Evolutionary conservation across 78 protist genomes (phyloP).

Genomic region (Speleostelium caveatum): DNA sequence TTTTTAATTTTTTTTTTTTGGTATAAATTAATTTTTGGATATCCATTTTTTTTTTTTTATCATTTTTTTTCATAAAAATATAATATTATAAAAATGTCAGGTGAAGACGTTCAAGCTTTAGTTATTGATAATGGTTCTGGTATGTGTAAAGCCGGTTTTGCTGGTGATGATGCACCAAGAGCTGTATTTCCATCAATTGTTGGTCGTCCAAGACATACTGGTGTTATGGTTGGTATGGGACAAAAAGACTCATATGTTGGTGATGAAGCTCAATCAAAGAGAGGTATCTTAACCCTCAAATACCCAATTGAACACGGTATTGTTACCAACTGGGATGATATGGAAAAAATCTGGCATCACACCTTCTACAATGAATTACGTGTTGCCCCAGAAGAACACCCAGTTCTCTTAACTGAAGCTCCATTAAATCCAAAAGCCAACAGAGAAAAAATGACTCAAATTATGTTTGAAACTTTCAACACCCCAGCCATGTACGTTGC

Average conservation of each 20-base stretch:
- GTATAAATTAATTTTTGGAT: too few relatives aligned
- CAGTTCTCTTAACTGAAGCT: constrained; percentile 87
- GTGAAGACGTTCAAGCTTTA: too few relatives aligned
- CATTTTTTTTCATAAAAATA: too few relatives aligned
- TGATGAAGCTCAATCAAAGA: constrained; percentile 81
- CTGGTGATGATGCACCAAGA: constrained; percentile 94
- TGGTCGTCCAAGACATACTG: constrained; percentile 93
- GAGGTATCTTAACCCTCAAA: constrained; percentile 82
- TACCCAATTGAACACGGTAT: constrained; percentile 92
- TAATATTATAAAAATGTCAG: too few relatives aligned
- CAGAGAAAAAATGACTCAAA: constrained; percentile 86
- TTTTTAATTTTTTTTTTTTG: too few relatives aligned
- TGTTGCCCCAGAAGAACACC: constrained; percentile 86
- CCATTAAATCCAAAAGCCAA: constrained; percentile 88
- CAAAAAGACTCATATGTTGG: constrained; percentile 76
- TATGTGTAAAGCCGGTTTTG: constrained; percentile 97
- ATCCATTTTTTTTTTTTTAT: too few relatives aligned
- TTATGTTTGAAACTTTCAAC: constrained; percentile 91
- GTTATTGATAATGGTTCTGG: too few relatives aligned
- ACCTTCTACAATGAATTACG: too few relatives aligned
- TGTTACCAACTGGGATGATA: too few relatives aligned
- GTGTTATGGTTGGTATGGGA: constrained; percentile 93
- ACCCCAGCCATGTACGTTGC: constrained; percentile 86
- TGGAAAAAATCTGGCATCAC: too few relatives aligned
- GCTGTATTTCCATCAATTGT: constrained; percentile 93